A percentile compares a stretch with the other conserved stretches of the same genome.
Evolutionary conservation across 108 stramenopile genomes (phyloP).

Genomic region (Asterionellopsis glacialis): DNA sequence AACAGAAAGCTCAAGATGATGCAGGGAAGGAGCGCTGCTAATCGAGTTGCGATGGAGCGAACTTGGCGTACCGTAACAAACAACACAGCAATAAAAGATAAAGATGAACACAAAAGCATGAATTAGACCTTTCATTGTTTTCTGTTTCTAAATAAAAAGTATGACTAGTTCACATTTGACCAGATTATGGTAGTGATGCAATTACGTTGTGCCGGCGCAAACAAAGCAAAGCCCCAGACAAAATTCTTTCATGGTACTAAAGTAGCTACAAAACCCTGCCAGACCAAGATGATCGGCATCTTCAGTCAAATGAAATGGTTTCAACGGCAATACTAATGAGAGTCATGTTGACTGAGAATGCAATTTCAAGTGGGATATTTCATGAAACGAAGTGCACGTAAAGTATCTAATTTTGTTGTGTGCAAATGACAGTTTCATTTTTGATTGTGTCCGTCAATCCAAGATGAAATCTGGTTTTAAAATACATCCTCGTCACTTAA

Average conservation of each 20-base stretch:
- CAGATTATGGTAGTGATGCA: slow-evolving; percentile 86
- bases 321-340: slow-evolving; percentile 81
- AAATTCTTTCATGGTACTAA: slow-evolving; percentile 40
- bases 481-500: too few relatives aligned
- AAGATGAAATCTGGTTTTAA: too few relatives aligned
- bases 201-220: slow-evolving; percentile 77
- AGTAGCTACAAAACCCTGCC: slow-evolving; percentile 60
- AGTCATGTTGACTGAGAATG: slow-evolving; percentile 79
- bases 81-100: too few relatives aligned
- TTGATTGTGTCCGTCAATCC: too few relatives aligned
- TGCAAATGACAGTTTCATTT: too few relatives aligned
- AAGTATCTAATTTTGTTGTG: too few relatives aligned
- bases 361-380: slow-evolving; percentile 69
- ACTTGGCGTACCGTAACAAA: slow-evolving; percentile 66
- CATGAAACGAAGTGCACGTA: too few relatives aligned
- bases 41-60: slow-evolving; percentile 63
- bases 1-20: slow-evolving; percentile 63
- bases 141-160: too few relatives aligned
- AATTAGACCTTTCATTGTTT: too few relatives aligned
- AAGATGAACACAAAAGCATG: too few relatives aligned
- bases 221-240: slow-evolving; percentile 81
- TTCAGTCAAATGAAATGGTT: slow-evolving; percentile 46
- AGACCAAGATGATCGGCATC: slow-evolving; percentile 39
- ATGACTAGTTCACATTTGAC: slow-evolving; percentile 3
- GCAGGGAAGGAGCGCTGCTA: slow-evolving; percentile 72